A percentile compares a stretch with the other conserved stretches of the same genome.
These are phyloP conservation scores for Vigna angularis DNA, from an alignment of 306 rosid genomes.

Conservation along the genomic window DNA sequence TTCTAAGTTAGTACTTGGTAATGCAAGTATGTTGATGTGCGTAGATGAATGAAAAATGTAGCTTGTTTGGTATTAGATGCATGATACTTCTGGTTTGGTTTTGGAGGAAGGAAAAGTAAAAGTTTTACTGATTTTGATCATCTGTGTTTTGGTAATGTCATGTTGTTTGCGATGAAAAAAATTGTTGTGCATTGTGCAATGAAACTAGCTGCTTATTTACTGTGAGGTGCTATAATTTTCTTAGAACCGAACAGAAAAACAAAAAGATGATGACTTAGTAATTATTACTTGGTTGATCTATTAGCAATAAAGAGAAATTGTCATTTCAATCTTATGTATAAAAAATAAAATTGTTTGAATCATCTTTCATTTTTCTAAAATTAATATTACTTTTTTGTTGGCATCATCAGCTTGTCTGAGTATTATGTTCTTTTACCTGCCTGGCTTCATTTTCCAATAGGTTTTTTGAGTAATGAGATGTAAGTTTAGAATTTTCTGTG, in stretches of 20 bases:
- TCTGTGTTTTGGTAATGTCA: slow-evolving; percentile 4
- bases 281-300: slow-evolving; percentile 11
- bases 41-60: not conserved
- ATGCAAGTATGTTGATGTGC: not conserved
- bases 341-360: slow-evolving; percentile 6
- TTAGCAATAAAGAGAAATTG: not conserved
- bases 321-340: not conserved
- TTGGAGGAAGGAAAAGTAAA: not conserved
- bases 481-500: not conserved
- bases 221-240: slow-evolving; percentile 19
- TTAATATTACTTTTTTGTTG: not conserved
- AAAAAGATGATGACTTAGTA: not conserved
- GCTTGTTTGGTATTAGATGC: not conserved
- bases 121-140: not conserved
- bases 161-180: not conserved
- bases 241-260: slow-evolving; percentile 7
- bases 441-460: not conserved
- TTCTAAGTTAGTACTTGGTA: not conserved
- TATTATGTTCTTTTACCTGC: not conserved
- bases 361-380: not conserved
- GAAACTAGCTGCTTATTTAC: slow-evolving; percentile 2
- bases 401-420: not conserved
- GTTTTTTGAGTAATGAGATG: slow-evolving; percentile 3
- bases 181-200: not conserved
- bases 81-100: not conserved